Base-by-base conservation (phyloP, 2,329 filamentous ascomycete genomes). In the Fusarium chaquense region DNA sequence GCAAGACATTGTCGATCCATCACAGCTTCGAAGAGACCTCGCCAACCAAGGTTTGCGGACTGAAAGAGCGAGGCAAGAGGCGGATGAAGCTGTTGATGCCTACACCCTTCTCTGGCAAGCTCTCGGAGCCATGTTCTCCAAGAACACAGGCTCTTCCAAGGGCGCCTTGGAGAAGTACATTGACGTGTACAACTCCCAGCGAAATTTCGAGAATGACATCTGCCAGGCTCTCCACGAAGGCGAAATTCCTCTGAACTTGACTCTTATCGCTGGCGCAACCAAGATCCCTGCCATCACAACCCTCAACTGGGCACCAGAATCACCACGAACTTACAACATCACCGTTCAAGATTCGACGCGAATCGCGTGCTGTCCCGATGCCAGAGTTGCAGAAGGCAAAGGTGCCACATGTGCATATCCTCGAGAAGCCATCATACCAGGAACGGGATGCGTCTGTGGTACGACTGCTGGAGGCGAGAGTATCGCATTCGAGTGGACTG, bases 391-490 rank as follows among this genome's bases (percentile, higher is more conserved):
- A n/a, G 66, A 69, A 15, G 60, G 64, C 2, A 57, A 62, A 5
- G 67, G 55, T 3, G 70, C 62, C 3, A 68, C 62, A 4, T 80
- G 75, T 35, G 64, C 71, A 2, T 82, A 82, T 62, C 79, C 78
- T 0, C 44, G 54, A 33, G 71, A 73, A 20, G 78, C 80, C 24
- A 51, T 74, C 24, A 64, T 82, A 7, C 46, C 57, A 1, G 68
- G 69, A 10, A 77, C 78, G 8, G 72, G 72, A 10, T 81, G 81
- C 41, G 69, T 81, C 20, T 81, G 80, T 36, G 80, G 80, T 1
- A 74, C 55, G 32, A 79, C 72, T 11, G 71, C 66, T 3, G 63
- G 56, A 4, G 75, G 73, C 10, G 32, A 51, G 10, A 65, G 73
- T 1, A 51, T 80, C 5, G 79, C 78, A 3, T 81, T 79, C 52